Percentiles rank a stretch among this genome's conserved stretches.
Evolutionary conservation across 1,284 basidiomycete genomes (phyloP).

Genomic region (Gomphus bonarii): DNA sequence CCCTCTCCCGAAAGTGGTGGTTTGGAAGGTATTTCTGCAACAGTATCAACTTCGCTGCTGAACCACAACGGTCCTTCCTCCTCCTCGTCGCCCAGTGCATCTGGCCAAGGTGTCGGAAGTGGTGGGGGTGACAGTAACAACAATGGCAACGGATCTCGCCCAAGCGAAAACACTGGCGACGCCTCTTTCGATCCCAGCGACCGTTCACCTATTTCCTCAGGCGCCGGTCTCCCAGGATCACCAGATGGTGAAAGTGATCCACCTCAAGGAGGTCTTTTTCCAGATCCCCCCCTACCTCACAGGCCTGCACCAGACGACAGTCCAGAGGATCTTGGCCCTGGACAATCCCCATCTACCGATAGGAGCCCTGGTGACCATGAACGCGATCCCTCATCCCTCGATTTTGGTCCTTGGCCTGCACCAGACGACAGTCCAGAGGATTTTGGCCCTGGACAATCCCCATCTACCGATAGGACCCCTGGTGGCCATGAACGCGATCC

Average conservation of each 20-base stretch:
- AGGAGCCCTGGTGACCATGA: not conserved
- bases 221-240: not conserved
- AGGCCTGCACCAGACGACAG: not conserved
- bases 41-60: not conserved
- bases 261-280: not conserved
- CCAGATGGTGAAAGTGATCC: not conserved
- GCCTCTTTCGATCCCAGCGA: not conserved
- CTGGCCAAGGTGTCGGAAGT: not conserved
- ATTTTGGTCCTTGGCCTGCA: too few species aligned
- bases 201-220: not conserved
- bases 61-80: not conserved
- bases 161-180: not conserved
- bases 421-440: too few species aligned
- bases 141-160: not conserved
- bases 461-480: too few species aligned
- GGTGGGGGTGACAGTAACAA: not conserved
- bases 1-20: not conserved
- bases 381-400: not conserved
- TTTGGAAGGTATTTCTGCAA: not conserved
- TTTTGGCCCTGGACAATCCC: too few species aligned
- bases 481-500: not conserved
- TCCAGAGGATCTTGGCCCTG: not conserved
- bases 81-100: not conserved
- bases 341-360: not conserved
- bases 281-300: not conserved